Conservation (phyloP, 2,329 filamentous ascomycete species). For the Phialophora expanda region DNA sequence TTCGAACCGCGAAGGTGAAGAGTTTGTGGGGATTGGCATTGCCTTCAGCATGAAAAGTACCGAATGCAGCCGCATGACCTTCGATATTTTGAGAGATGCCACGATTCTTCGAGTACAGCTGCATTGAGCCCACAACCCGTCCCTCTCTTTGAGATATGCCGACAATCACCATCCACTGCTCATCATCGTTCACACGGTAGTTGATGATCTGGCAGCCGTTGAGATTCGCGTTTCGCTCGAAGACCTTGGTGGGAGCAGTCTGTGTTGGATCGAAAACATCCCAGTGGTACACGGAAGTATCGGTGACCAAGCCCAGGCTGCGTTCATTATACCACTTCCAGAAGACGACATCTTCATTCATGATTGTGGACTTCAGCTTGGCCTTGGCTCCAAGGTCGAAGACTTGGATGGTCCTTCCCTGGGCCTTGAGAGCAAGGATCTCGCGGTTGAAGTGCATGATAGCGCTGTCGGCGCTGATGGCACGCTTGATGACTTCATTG, state of each 20-base stretch:
- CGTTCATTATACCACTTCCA: slow-evolving; percentile 99
- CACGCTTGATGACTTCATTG: slow-evolving; percentile 91
- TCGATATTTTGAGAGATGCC: slow-evolving; percentile 98
- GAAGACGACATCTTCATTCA: slow-evolving; percentile 97
- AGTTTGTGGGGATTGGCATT: slow-evolving; percentile 90
- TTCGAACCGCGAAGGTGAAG: slow-evolving; percentile 94
- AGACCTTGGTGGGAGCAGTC: slow-evolving; percentile 82
- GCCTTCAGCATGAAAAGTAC: slow-evolving; percentile 84
- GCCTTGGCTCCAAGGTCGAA: slow-evolving; percentile 92
- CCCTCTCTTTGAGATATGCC: slow-evolving; percentile 94
- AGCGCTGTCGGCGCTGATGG: slow-evolving; percentile 98
- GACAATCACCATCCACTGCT: slow-evolving; percentile 98
- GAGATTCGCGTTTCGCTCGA: slow-evolving; percentile 91
- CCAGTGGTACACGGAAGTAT: slow-evolving; percentile 94
- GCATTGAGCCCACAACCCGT: slow-evolving; percentile 93
- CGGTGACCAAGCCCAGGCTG: slow-evolving; percentile 86
- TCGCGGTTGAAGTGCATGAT: slow-evolving; percentile 99
- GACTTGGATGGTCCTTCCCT: slow-evolving; percentile 93
- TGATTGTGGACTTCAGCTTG: slow-evolving; percentile 94
- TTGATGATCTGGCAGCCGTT: slow-evolving; percentile 98
- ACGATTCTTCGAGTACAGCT: slow-evolving; percentile 93
- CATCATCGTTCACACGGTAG: slow-evolving; percentile 92
- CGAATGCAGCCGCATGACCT: slow-evolving; percentile 94
- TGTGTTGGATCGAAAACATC: slow-evolving; percentile 88
- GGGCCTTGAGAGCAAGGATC: slow-evolving; percentile 95